Evolutionary conservation across 2,329 filamentous ascomycete species (phyloP), one percentile per base, ranked within the genome.

Genomic region (Pseudogymnoascus sp.): DNA sequence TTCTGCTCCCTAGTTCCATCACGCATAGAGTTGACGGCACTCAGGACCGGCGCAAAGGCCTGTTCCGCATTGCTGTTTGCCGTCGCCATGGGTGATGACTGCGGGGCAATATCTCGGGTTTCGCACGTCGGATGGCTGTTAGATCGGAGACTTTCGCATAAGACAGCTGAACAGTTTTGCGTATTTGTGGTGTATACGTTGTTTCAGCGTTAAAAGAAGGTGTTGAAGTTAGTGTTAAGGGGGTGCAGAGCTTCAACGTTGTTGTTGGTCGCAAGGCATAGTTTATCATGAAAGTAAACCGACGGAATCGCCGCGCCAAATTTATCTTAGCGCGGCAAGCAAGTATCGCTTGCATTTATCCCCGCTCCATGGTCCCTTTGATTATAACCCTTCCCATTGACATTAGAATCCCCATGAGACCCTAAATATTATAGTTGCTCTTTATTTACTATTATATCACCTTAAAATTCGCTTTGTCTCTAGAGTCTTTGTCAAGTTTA

Each of bases 1-100:
- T 97, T 97, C 73, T 90, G 85, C 67, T 88, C 83, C 71, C 89
- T 84, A 72, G 93, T 86, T 68, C 86, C 89, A 77, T 88, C 90
- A 74, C 92, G 88, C 92, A 99, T 96, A 66, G 92, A 94, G 73
- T 87, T 84, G 77, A 97, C 87, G 66, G 93, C 94, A 69, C 89
- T 86, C 70, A 97, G 82, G 69, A 99, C 91, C 72, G 91, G 90
- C 77, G 86, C 84, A 77, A 94, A 95, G 75, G 84, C 84, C 77
- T 89, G 85, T 75, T 85, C 82, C 67, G 81, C 78, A 74, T 82
- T 85, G 70, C 81, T 80, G 75, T 86, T 87, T 71, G 80, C 76
- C 69, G 82, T 76, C 73, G 89, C 87, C 90, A 93, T 93, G 74
- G 39, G 42, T 44, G 35, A 38, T 39, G 42, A 41, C 29, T 35